A percentile compares a stretch with the other conserved stretches of the same genome.
phyloP scores from a whole-genome alignment of 2,329 filamentous ascomycete species.

The Cadophora sp. region DNA sequence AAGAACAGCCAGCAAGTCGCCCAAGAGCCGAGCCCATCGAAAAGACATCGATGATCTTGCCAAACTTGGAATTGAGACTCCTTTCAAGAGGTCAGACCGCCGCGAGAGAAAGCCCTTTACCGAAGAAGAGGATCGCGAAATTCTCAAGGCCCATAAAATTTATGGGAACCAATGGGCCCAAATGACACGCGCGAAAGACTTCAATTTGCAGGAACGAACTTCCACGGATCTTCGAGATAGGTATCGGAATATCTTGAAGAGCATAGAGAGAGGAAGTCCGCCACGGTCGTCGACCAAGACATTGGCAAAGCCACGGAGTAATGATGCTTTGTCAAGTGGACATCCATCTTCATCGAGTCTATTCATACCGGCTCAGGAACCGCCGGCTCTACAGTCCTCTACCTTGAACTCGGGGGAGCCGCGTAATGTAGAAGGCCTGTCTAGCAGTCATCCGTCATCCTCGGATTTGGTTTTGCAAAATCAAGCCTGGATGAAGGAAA shows the following conservation, averaged over 20 bases:
- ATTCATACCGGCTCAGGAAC: not conserved
- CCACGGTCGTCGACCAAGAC: not conserved
- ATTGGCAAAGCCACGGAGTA: not conserved
- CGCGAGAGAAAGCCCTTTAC: conserved; percentile 67
- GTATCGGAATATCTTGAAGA: conserved; percentile 61
- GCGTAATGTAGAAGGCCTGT: not conserved
- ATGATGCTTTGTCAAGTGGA: not conserved
- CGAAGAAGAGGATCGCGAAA: conserved; percentile 67
- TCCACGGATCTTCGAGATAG: conserved; percentile 69
- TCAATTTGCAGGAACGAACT: conserved; percentile 63
- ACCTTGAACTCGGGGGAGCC: conserved; percentile 9
- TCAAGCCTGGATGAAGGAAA: not conserved
- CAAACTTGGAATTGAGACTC: conserved; percentile 65
- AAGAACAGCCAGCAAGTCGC: conserved; percentile 6
- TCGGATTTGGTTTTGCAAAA: not conserved
- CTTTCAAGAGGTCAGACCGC: conserved; percentile 67
- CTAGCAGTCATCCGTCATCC: not conserved
- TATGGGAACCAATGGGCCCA: conserved; percentile 71
- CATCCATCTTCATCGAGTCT: conserved; percentile 13
- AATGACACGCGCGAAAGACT: conserved; percentile 66
- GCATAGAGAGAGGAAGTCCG: conserved; percentile 23
- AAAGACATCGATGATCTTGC: conserved; percentile 62
- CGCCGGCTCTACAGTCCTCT: not conserved
- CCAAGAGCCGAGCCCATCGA: conserved; percentile 54
- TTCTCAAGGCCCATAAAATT: conserved; percentile 63